Evolutionary conservation across 139 green algal genomes (phyloP).

Genomic region (Chlamydomonas sphaeroides): DNA sequence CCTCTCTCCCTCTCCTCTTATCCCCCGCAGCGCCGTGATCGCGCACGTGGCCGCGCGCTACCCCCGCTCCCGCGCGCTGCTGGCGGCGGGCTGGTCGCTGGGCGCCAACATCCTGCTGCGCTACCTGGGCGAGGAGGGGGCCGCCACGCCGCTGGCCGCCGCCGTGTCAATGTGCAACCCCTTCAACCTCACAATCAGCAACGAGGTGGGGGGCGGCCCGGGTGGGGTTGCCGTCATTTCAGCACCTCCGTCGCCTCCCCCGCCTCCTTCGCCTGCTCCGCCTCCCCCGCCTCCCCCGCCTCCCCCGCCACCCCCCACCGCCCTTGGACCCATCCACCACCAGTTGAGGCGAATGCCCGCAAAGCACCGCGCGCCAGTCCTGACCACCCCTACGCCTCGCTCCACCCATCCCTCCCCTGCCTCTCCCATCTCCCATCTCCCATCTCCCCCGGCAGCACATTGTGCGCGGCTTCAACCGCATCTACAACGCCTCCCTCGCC

Average conservation of each 20-base stretch:
- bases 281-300: too few relatives aligned
- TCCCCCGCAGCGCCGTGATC: slow-evolving; percentile 34
- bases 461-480: slow-evolving; percentile 79
- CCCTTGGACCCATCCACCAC: too few relatives aligned
- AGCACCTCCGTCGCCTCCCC: too few relatives aligned
- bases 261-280: too few relatives aligned
- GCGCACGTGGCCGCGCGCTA: slow-evolving; percentile 50
- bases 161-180: slow-evolving; percentile 96
- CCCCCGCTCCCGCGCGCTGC: slow-evolving; percentile 50
- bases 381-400: too few relatives aligned
- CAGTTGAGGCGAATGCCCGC: too few relatives aligned
- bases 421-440: too few relatives aligned
- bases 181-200: slow-evolving; percentile 82
- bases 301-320: not conserved
- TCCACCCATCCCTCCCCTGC: too few relatives aligned
- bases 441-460: not conserved
- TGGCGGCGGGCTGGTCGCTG: slow-evolving; percentile 90
- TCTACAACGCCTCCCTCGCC: slow-evolving; percentile 88
- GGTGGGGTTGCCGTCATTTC: not conserved
- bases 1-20: not conserved
- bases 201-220: slow-evolving; percentile 44
- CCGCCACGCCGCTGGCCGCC: slow-evolving; percentile 70
- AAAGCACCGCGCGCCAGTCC: too few relatives aligned
- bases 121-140: slow-evolving; percentile 81
- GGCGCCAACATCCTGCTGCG: slow-evolving; percentile 92